A percentile compares a stretch with the other conserved stretches of the same genome.
phyloP scores from a whole-genome alignment of 805 yeast genomes.

The Lipomyces anomalus region DNA sequence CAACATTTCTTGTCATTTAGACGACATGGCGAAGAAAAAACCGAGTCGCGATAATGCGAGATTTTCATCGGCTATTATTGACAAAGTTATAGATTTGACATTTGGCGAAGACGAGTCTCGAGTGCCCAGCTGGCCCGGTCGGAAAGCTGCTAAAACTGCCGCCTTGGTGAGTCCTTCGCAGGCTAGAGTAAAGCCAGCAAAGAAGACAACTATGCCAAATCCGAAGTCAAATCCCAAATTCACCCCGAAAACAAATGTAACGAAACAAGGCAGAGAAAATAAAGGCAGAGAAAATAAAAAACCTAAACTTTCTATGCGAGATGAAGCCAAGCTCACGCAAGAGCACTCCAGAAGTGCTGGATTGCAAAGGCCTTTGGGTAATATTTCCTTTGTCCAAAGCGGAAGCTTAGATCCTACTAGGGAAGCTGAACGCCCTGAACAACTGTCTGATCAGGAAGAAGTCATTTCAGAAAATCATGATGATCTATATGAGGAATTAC shows the following conservation, averaged over 20 bases:
- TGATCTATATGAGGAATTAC: conserved; percentile 10
- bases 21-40: too few species aligned
- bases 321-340: neutral
- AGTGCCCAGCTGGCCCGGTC: neutral
- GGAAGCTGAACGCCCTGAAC: neutral
- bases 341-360: neutral
- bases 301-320: neutral
- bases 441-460: neutral
- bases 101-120: neutral
- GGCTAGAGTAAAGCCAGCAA: neutral
- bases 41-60: neutral
- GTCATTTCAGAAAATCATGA: neutral
- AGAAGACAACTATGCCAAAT: neutral
- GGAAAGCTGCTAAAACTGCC: neutral
- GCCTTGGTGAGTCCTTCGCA: neutral
- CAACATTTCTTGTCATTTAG: too few species aligned
- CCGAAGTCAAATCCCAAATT: neutral
- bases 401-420: conserved; percentile 5
- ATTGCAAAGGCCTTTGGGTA: neutral
- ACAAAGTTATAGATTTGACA: neutral
- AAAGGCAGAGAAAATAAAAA: too few species aligned
- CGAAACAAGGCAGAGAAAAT: neutral
- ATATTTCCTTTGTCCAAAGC: conserved; percentile 7
- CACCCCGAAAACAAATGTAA: neutral
- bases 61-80: neutral